phyloP scores from a whole-genome alignment of 176 grass and related monocot genomes.

The Tillandsia leiboldiana region DNA sequence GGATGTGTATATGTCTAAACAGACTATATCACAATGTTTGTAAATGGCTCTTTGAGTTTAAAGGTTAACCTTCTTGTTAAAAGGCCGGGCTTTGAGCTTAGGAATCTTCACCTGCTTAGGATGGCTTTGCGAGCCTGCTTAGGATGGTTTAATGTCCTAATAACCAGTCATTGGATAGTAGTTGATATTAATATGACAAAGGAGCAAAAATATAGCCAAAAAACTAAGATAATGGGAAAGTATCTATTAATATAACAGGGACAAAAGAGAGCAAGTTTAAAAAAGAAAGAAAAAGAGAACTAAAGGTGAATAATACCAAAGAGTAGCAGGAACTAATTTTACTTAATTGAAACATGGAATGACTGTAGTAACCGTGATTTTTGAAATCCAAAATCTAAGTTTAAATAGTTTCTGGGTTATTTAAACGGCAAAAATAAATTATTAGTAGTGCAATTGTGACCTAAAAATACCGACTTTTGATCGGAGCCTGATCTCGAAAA shows the following conservation, averaged over 20 bases:
- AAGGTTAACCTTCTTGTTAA: conserved; percentile 72
- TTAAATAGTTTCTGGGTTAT: too few relatives aligned
- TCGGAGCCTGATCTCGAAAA: too few relatives aligned
- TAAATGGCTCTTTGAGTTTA: too few relatives aligned
- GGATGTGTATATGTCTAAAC: background rate
- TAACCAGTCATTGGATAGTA: too few relatives aligned
- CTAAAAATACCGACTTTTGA: too few relatives aligned
- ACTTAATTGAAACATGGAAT: background rate
- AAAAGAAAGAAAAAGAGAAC: background rate
- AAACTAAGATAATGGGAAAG: background rate
- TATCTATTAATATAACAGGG: background rate
- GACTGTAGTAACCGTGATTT: too few relatives aligned
- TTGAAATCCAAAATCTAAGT: too few relatives aligned
- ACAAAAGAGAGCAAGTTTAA: background rate
- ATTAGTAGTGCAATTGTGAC: too few relatives aligned
- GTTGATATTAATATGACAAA: background rate
- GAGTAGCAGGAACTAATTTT: background rate
- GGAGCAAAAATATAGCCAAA: background rate
- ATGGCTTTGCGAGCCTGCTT: too few relatives aligned
- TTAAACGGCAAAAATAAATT: too few relatives aligned
- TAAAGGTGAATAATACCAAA: background rate
- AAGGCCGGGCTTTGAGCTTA: conserved; percentile 88
- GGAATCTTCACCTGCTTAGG: conserved; percentile 49
- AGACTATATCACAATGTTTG: background rate
- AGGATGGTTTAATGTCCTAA: too few relatives aligned